Evolutionary conservation across 1,139 yeast genomes (phyloP).

Genomic region (Pneumocystis canis): DNA sequence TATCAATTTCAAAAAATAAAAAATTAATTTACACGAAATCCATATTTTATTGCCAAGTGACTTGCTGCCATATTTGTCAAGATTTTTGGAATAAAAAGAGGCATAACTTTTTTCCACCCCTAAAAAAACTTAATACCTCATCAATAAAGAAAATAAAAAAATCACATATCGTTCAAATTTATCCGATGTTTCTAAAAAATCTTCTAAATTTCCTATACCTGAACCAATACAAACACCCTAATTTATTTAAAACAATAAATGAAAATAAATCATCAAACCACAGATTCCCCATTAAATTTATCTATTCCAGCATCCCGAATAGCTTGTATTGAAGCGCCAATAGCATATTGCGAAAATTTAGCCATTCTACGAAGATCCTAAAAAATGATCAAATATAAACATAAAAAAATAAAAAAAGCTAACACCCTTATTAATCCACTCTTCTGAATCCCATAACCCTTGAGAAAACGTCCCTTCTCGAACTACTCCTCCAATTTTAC

Average conservation of each 20-base stretch:
- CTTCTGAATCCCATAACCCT: conserved; percentile 37
- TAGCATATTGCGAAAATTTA: conserved; percentile 60
- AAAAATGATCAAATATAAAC: conserved; percentile 4
- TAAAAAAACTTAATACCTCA: not conserved
- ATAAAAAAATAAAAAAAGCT: conserved; percentile 11
- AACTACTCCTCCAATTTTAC: conserved; percentile 61
- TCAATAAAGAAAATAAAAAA: not conserved
- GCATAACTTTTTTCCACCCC: conserved; percentile 46
- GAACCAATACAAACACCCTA: conserved; percentile 79
- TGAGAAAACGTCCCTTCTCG: conserved; percentile 40
- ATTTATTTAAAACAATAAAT: conserved; percentile 17
- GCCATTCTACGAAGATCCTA: conserved; percentile 50
- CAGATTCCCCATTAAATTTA: conserved; percentile 26
- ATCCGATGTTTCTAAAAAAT: conserved; percentile 46
- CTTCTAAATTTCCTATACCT: conserved; percentile 82
- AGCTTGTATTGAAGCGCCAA: conserved; percentile 69
- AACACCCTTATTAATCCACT: conserved; percentile 24
- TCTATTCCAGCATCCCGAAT: conserved; percentile 46
- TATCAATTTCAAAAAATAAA: not conserved
- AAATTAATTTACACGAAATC: conserved; percentile 19
- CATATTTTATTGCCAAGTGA: conserved; percentile 63
- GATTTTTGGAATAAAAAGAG: conserved; percentile 70
- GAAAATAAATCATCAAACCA: conserved; percentile 14
- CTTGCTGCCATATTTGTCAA: conserved; percentile 93
- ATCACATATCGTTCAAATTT: conserved; percentile 28